Conservation (phyloP, 2,329 filamentous ascomycete genomes). For the Beauveria bassiana region DNA sequence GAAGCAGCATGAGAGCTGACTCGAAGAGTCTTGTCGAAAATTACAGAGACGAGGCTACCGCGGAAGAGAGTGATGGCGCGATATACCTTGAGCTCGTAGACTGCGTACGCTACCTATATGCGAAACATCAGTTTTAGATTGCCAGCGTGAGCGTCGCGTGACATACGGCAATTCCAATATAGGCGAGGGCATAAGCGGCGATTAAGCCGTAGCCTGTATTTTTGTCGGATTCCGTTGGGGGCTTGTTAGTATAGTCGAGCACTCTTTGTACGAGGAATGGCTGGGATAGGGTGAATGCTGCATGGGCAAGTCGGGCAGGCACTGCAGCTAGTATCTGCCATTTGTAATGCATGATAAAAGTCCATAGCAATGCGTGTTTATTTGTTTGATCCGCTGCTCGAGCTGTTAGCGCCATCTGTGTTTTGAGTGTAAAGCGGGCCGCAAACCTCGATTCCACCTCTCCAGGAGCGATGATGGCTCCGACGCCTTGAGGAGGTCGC, state of each 20-base stretch:
- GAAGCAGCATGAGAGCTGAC: conserved; percentile 22
- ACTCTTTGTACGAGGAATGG: conserved; percentile 33
- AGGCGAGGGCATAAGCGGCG: conserved; percentile 29
- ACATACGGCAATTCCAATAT: conserved; percentile 32
- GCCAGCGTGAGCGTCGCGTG: not conserved
- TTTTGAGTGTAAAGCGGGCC: not conserved
- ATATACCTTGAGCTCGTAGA: conserved; percentile 27
- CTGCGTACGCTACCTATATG: not conserved
- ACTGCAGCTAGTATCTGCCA: conserved; percentile 23
- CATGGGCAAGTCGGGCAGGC: conserved; percentile 27
- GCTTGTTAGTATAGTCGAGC: conserved; percentile 22
- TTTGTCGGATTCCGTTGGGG: conserved; percentile 17
- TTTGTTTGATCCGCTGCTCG: conserved; percentile 15
- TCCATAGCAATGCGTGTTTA: conserved; percentile 18
- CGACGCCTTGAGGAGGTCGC: conserved; percentile 14
- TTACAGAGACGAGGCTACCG: conserved; percentile 31
- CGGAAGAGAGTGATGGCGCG: conserved; percentile 27
- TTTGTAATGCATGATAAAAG: conserved; percentile 20
- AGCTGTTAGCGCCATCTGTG: not conserved
- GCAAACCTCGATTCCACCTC: conserved; percentile 13
- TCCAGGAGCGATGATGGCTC: conserved; percentile 11
- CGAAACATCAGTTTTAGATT: not conserved
- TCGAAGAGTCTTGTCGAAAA: conserved; percentile 38
- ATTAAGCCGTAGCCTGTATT: conserved; percentile 30
- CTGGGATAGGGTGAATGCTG: conserved; percentile 33